phyloP scores from a whole-genome alignment of 768 basidiomycete genomes.

The Calocera viscosa region DNA sequence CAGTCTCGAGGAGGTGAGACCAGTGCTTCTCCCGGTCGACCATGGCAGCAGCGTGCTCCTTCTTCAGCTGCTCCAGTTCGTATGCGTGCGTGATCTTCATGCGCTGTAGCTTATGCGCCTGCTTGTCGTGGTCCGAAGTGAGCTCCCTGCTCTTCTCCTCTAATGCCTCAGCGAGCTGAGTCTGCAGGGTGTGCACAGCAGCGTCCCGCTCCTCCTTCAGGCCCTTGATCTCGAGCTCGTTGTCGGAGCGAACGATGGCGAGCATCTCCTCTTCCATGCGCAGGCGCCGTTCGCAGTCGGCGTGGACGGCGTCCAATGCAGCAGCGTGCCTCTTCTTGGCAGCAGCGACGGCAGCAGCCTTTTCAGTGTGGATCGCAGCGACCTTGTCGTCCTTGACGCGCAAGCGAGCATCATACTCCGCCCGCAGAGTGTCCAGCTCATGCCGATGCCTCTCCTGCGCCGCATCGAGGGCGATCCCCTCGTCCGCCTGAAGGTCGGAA shows the following conservation, averaged over 20 bases:
- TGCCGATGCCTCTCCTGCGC: no score
- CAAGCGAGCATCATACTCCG: no score
- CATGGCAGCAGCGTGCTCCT: constrained; percentile 16
- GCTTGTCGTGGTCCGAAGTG: not conserved
- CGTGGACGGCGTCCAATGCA: not conserved
- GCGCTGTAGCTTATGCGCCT: not conserved
- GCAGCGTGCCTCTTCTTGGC: not conserved
- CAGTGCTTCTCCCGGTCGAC: not conserved
- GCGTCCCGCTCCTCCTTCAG: not conserved
- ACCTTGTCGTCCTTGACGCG: no score
- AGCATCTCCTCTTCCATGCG: not conserved
- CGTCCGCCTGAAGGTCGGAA: no score
- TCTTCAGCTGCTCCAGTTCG: constrained; percentile 11
- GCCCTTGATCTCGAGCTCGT: not conserved
- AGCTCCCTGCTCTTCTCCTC: not conserved
- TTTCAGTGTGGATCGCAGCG: no score
- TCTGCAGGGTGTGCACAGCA: not conserved
- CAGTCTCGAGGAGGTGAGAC: not conserved
- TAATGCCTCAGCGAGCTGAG: not conserved
- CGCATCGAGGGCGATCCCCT: no score
- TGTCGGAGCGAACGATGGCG: not conserved
- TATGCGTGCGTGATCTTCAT: not conserved
- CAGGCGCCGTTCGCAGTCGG: not conserved
- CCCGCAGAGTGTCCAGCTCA: no score
- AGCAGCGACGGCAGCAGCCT: not conserved